Percentiles rank a stretch among this genome's conserved stretches.
These are phyloP conservation scores for Aspergillus aculeatus DNA, from an alignment of 2,329 filamentous ascomycete species.

Conservation along the genomic window DNA sequence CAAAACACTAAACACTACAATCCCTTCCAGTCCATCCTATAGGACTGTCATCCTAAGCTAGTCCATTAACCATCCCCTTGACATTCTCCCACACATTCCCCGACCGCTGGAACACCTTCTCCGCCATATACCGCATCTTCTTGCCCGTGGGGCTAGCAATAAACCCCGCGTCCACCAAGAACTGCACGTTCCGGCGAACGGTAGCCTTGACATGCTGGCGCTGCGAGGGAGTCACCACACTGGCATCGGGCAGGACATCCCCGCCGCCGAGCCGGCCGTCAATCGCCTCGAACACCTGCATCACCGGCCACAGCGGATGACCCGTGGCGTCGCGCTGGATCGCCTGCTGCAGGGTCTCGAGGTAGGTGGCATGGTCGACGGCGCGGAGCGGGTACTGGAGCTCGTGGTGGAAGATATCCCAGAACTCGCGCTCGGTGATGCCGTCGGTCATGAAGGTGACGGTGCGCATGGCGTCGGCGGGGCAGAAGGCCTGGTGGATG, in stretches of 20 bases:
- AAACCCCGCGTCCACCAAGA: conserved; percentile 14
- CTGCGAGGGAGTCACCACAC: conserved; percentile 12
- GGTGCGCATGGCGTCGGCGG: conserved; percentile 2
- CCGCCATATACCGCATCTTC: conserved; percentile 16
- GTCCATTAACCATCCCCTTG: conserved; percentile 13
- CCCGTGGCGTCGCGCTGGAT: conserved; percentile 1
- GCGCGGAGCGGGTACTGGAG: conserved; percentile 12
- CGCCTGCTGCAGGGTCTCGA: conserved; percentile 9
- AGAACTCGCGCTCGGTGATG: conserved; percentile 16
- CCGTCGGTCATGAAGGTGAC: conserved; percentile 12
- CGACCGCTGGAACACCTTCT: conserved; percentile 16
- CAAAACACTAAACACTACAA: not conserved
- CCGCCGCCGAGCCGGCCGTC: conserved; percentile 10
- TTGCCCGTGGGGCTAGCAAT: conserved; percentile 16
- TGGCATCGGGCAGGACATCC: conserved; percentile 4
- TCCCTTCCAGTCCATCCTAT: conserved; percentile 7
- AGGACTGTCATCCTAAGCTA: not conserved
- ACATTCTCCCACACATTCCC: conserved; percentile 19
- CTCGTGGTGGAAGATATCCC: conserved; percentile 14
- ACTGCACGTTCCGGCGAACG: conserved; percentile 14
- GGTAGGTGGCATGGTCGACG: conserved; percentile 5
- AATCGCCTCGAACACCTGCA: conserved; percentile 9
- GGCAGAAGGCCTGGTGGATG: conserved; percentile 14
- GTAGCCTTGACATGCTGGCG: conserved; percentile 16
- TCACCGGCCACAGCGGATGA: conserved; percentile 16